These are phyloP conservation scores for Microsporum ferrugineum DNA, from an alignment of 2,329 filamentous ascomycete genomes.

Conservation along the genomic window DNA sequence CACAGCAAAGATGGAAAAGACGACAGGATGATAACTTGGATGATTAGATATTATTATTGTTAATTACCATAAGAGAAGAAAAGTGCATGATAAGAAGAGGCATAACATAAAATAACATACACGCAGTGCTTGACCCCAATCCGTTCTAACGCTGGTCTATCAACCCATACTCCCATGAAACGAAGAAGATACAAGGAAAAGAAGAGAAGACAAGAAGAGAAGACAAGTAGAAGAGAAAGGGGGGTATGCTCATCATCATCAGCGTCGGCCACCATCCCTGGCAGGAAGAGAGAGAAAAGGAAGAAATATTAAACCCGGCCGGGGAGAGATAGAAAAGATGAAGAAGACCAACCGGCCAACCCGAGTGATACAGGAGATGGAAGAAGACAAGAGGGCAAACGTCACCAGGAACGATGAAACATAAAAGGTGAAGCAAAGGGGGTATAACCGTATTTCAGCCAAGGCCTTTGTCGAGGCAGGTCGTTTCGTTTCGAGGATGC, in stretches of 20 bases:
- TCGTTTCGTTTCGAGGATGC: neutral
- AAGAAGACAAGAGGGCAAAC: neutral
- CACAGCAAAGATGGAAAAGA: neutral
- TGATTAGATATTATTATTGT: constrained; percentile 2
- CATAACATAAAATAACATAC: neutral
- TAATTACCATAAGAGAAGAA: neutral
- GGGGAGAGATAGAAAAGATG: neutral
- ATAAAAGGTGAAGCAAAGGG: neutral
- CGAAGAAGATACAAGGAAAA: constrained; percentile 6
- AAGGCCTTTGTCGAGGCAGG: neutral
- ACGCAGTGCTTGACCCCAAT: constrained; percentile 5
- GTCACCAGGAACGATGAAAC: neutral
- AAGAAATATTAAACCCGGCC: constrained; percentile 1
- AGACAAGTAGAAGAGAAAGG: neutral
- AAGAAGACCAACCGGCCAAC: neutral
- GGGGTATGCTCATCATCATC: neutral
- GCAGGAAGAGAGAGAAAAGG: neutral
- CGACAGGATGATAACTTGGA: neutral
- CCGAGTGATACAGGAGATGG: neutral
- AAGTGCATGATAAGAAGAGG: neutral
- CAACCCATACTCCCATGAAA: constrained; percentile 8
- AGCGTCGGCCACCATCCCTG: neutral
- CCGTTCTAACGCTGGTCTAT: constrained; percentile 14
- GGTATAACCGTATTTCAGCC: neutral
- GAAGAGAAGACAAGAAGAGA: neutral